Conservation (phyloP, 176 grass and related monocot species). For the Chloris gayana region DNA sequence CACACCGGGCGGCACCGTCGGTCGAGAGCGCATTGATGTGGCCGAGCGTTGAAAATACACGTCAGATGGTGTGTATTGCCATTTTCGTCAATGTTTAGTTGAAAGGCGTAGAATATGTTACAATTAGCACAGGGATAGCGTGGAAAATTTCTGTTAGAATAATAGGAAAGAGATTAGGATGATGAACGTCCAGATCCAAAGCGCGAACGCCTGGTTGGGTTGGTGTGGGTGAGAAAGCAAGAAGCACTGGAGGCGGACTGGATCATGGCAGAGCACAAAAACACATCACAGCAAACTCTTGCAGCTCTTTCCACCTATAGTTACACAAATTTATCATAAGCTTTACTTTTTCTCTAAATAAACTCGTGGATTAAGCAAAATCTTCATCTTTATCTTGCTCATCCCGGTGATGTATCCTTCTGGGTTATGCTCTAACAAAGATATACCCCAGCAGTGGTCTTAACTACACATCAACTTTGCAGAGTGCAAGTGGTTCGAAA, state of each 20-base stretch:
- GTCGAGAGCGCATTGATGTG: neutral
- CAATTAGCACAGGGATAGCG: neutral
- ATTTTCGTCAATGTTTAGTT: constrained; percentile 5
- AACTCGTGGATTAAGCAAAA: neutral
- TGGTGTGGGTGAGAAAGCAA: constrained; percentile 17
- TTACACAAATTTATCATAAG: neutral
- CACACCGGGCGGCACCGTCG: neutral
- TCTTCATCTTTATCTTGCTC: neutral
- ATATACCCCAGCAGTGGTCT: neutral
- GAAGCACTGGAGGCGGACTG: neutral
- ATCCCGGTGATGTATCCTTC: neutral
- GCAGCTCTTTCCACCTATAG: neutral
- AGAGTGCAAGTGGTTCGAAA: neutral
- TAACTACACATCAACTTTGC: neutral
- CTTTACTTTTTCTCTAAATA: neutral
- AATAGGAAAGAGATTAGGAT: neutral
- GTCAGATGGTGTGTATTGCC: neutral
- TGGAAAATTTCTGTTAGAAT: neutral
- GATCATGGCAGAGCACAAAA: neutral
- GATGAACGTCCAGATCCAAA: neutral
- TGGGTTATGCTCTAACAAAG: neutral
- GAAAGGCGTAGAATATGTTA: neutral
- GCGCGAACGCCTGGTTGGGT: neutral
- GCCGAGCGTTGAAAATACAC: neutral
- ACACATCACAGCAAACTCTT: neutral